Conservation (phyloP, 2,329 filamentous ascomycete genomes). For the Lasiodiplodia theobromae region DNA sequence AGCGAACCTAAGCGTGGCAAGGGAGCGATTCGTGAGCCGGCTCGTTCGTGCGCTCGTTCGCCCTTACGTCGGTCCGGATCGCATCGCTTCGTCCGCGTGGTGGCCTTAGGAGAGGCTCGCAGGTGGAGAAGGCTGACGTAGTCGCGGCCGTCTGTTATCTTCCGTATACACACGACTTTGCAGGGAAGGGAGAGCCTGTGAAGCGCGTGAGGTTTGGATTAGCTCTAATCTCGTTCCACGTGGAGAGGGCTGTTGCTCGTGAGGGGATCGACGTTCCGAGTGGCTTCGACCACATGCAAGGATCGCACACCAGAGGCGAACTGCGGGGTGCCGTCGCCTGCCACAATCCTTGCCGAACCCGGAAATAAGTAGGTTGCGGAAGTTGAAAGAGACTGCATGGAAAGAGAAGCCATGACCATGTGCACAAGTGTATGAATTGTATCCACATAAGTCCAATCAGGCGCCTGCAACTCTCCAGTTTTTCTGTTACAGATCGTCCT, state of each 20-base stretch:
- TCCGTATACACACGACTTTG: not conserved
- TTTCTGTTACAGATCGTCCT: conserved; percentile 22
- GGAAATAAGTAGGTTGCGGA: not conserved
- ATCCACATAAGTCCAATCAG: conserved; percentile 16
- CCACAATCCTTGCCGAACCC: not conserved
- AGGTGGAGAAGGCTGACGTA: conserved; percentile 6
- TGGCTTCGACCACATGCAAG: conserved; percentile 2
- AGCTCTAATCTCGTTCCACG: conserved; percentile 12
- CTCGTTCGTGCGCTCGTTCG: conserved; percentile 2
- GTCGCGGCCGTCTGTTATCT: not conserved
- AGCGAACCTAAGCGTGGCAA: not conserved
- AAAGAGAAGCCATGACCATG: conserved; percentile 1
- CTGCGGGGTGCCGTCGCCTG: conserved; percentile 14
- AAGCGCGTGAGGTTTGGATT: conserved; percentile 10
- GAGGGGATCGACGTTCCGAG: conserved; percentile 7
- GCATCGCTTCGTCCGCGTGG: not conserved
- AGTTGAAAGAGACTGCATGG: conserved; percentile 6
- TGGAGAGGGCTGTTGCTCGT: conserved; percentile 9
- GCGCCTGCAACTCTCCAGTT: conserved; percentile 19
- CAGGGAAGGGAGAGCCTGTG: not conserved
- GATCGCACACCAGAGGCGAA: not conserved
- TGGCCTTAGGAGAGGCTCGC: conserved; percentile 5
- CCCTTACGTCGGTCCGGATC: not conserved
- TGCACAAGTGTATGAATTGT: conserved; percentile 5
- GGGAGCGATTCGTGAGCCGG: not conserved